phyloP scores from a whole-genome alignment of 331 rosid species.

The Dryas integrifolia region DNA sequence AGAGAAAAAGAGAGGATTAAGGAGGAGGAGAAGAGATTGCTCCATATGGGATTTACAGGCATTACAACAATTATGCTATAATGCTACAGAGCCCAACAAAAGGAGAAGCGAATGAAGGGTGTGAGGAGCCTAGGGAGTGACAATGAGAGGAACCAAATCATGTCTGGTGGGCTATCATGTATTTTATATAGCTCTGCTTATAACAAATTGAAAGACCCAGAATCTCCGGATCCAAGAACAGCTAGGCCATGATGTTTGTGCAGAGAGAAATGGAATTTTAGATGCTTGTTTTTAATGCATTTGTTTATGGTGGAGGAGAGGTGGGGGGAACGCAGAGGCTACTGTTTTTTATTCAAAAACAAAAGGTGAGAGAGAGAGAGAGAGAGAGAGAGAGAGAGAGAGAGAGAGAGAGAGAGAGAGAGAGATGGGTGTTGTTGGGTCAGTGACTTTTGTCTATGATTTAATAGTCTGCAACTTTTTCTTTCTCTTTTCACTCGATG shows the following conservation, averaged over 20 bases:
- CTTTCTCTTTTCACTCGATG: slow-evolving; percentile 33
- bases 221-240: slow-evolving; percentile 98
- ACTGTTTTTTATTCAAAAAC: slow-evolving; percentile 40
- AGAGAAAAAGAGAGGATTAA: slow-evolving; percentile 19
- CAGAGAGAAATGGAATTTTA: slow-evolving; percentile 63
- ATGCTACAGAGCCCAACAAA: slow-evolving; percentile 53
- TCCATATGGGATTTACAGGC: slow-evolving; percentile 76
- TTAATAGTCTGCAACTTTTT: neutral
- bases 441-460: slow-evolving; percentile 38
- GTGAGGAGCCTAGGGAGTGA: slow-evolving; percentile 66
- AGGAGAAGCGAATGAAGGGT: slow-evolving; percentile 34
- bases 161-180: slow-evolving; percentile 67
- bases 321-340: slow-evolving; percentile 37
- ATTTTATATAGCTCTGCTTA: slow-evolving; percentile 20
- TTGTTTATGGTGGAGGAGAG: slow-evolving; percentile 55
- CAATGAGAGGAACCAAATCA: slow-evolving; percentile 79
- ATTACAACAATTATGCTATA: slow-evolving; percentile 40
- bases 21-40: slow-evolving; percentile 42
- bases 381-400: too few relatives aligned
- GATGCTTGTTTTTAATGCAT: slow-evolving; percentile 45
- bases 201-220: slow-evolving; percentile 40
- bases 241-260: slow-evolving; percentile 82
- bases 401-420: too few relatives aligned
- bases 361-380: slow-evolving; percentile 4
- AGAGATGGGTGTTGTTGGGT: slow-evolving; percentile 40